Evolutionary conservation across 257 asterid species (phyloP), one percentile per base, ranked within the genome.

Genomic region (Thymus mandschuricus): DNA sequence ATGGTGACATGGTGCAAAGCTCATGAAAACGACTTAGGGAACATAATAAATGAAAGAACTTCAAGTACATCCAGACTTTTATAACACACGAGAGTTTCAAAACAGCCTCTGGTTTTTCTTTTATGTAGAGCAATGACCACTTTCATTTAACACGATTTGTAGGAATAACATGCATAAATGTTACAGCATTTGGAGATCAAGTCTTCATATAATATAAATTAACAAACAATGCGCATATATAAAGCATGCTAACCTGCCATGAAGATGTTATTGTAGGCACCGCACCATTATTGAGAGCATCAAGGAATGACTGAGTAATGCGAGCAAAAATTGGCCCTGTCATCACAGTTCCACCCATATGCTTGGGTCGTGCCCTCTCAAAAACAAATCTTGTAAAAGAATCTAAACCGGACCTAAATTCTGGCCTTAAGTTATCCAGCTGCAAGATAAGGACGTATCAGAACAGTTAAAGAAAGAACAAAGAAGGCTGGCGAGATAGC

Each of bases 201-300:
- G 5, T 41, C 35, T 33, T 49, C 38, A 70, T 40, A 43, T 63
- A 7, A 38, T 62, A 69, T 11, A n/a, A 56, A 64, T 57, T 38
- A n/a, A 41, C 30, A 58, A 62, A 50, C 60, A 50, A 21, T 35
- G 60, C 75, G 80, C 21, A 51, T 34, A 58, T 55, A 70, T 52
- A 69, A 66, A 44, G 64, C 83, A 64, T 29, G 68, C 88, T 58
- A 65, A 95, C 98, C 98, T 89, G 96, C 98, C 99, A 95, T 40
- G 99, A 95, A 69, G 98, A 95, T 45, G 97, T 83, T 81, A 95
- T 95, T 73, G 96, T 95, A 52, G 99, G 99, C 72, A 90, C 98
- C 2, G 99, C 99, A 34, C 98, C 99, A 72, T 88, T 87, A 79
- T 95, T 95, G 73, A 95, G 86, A 55, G 99, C 99, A 87, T 95